Evolutionary conservation across 1,284 basidiomycete genomes (phyloP), one percentile per base, ranked within the genome.

Genomic region (Austroboletus rostrupii): DNA sequence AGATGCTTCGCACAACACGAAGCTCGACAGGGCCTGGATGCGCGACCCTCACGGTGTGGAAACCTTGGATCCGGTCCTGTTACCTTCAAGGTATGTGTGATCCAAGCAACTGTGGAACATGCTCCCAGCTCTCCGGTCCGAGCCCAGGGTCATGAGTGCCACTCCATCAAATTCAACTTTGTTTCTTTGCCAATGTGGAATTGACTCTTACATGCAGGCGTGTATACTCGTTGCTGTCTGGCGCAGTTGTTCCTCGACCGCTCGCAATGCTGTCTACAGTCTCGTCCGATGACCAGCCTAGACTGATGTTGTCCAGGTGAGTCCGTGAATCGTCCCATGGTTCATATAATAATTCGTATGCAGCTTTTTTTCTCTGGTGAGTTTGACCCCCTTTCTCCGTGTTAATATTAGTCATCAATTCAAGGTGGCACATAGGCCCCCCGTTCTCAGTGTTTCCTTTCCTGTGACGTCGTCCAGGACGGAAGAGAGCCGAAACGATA

Each of bases 231-330:
- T 62, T 90, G 54, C 70, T 90, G 70, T 87, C 83, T 26, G 83
- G 83, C 37, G 80, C 78, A 1, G 78, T 89, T 49, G 69, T 82
- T 32, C 88, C 87, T 13, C 77, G 89, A 37, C 88, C 89, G 3
- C 80, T 90, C 52, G 87, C 83, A 0, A 81, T 91, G 54, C 78
- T 90, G 16, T 89, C 87, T 5, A 80, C 83, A 12, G 52, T 86
- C 17, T 78, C 79, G 13, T 57, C 63, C 2, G 67, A 77, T 42
- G 85, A 85, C 1, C 66, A 72, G 1, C 72, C 76, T 41, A 91
- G 90, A 66, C 76, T 90, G 33, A 80, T 84, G 13, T 81, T 82
- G 1, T 83, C 84, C 66, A 83, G 80, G 77, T 78, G 53, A 48
- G 47, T 48, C 45, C 8, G 9, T 33, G 9, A 26, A 9, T 6